Evolutionary conservation across 2,329 filamentous ascomycete genomes (phyloP), one percentile per base, ranked within the genome.

Genomic region (Balansia obtecta): DNA sequence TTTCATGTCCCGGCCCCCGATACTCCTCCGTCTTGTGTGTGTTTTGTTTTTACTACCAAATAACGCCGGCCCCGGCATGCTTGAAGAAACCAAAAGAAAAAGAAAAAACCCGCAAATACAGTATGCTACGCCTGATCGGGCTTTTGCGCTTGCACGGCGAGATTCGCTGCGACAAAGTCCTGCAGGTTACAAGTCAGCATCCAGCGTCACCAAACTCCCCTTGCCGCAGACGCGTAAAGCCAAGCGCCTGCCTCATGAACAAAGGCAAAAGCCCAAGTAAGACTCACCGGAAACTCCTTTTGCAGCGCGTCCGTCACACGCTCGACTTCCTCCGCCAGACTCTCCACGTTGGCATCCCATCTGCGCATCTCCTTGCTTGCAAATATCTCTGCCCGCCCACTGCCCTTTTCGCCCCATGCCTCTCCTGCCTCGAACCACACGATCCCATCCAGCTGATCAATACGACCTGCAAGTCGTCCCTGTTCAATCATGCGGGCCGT

Each of bases 401-500:
- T 86, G 49, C 80, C 80, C 61, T 82, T 82, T 63, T 83, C 75
- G 1, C 82, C 83, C 3, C 79, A 83, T 8, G 81, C 83, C 60
- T 88, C 84, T 33, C 80, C 80, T 61, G 68, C 73, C 67, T 93
- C 87, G 63, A 98, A 98, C 71, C 83, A 89, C 53, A 98, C 90
- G 11, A 90, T 71, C 13, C 85, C 78, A 51, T 89, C 87, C 51
- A 98, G 90, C 71, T 98, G 93, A 67, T 98, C 91, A 61, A 98
- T 97, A 51, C 85, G 82, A 8, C 91, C 93, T 3, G 85, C 80
- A 48, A 98, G 69, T 33, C 93, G 82, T 10, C 88, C 89, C 67
- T 96, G 90, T 71, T 97, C 90, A 59, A 98, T 88, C 93, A 98
- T 98, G 58, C 82, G 78, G 4, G 91, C 89, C 12, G 91, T 93